Conservation (phyloP, 306 rosid species). For the Gillenia trifoliata region DNA sequence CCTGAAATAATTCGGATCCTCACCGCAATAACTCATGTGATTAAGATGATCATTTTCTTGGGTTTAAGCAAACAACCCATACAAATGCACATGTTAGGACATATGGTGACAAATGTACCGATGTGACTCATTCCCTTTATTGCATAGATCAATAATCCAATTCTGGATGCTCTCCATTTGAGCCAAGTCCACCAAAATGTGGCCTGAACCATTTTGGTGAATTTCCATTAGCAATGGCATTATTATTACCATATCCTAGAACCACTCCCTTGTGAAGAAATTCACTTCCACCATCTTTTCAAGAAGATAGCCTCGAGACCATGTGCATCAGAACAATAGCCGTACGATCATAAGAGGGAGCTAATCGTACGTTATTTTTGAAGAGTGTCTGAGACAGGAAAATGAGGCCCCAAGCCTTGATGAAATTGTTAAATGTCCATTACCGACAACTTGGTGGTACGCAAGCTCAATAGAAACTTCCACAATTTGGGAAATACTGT, state of each 20-base stretch:
- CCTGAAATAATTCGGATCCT: conserved; percentile 35
- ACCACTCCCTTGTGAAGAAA: background rate
- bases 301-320: conserved; percentile 32
- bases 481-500: conserved; percentile 37
- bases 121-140: conserved; percentile 7
- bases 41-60: conserved; percentile 5
- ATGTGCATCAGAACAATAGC: conserved; percentile 28
- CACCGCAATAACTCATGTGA: background rate
- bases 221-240: background rate
- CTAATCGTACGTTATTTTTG: background rate
- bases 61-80: conserved; percentile 42
- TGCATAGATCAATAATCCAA: conserved; percentile 23
- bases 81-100: conserved; percentile 38
- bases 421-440: conserved; percentile 45
- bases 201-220: background rate
- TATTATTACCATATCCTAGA: background rate
- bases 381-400: conserved; percentile 3
- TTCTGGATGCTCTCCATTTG: conserved; percentile 32
- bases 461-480: conserved; percentile 44
- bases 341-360: conserved; percentile 25
- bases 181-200: conserved; percentile 7
- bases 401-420: conserved; percentile 44
- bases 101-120: conserved; percentile 34
- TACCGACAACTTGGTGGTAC: conserved; percentile 29
- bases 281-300: conserved; percentile 33